phyloP scores from a whole-genome alignment of 257 asterid genomes.

The Jacaranda copaia region DNA sequence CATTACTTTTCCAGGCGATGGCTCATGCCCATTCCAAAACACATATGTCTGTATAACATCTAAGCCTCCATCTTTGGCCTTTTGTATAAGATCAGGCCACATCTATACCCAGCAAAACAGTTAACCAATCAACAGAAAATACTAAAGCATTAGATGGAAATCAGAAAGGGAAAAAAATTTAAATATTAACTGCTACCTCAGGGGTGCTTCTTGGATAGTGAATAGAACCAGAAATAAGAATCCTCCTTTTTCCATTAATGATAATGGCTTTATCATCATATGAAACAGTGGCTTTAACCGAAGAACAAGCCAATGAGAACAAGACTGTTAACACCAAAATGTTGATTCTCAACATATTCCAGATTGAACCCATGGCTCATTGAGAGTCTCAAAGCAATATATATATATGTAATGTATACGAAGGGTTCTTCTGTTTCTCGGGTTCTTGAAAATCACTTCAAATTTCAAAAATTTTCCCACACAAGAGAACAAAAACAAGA shows the following conservation, averaged over 20 bases:
- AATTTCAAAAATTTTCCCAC: conserved; percentile 20
- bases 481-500: conserved; percentile 4
- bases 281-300: conserved; percentile 51
- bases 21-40: conserved; percentile 93
- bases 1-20: conserved; percentile 83
- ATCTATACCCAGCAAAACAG: conserved; percentile 52
- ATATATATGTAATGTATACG: neutral
- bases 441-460: neutral
- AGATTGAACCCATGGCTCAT: conserved; percentile 32
- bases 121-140: neutral
- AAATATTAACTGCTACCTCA: conserved; percentile 43
- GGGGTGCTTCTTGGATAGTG: conserved; percentile 77
- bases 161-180: neutral
- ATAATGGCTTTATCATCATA: conserved; percentile 70
- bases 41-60: conserved; percentile 92
- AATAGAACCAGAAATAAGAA: conserved; percentile 72
- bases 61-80: conserved; percentile 96
- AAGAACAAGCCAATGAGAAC: conserved; percentile 37
- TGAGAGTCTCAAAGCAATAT: neutral
- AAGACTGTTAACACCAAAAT: conserved; percentile 17
- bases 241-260: conserved; percentile 58
- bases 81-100: conserved; percentile 94
- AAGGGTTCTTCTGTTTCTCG: neutral
- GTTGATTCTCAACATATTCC: conserved; percentile 35
- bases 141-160: neutral